phyloP scores from a whole-genome alignment of 2,329 filamentous ascomycete genomes.

The Westerdykella ornata region DNA sequence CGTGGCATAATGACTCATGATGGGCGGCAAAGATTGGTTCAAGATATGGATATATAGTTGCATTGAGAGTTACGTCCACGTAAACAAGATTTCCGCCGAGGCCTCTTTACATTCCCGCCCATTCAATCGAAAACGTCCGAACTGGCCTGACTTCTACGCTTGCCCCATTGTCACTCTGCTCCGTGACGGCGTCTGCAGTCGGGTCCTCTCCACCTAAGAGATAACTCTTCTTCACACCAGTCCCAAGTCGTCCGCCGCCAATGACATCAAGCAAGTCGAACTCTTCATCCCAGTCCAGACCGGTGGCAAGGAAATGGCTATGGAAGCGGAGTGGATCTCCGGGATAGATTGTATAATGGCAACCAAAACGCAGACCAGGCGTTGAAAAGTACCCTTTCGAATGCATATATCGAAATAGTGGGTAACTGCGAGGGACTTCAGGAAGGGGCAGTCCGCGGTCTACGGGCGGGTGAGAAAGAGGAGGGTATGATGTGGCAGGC shows the following conservation, averaged over 20 bases:
- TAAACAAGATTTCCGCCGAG: not conserved
- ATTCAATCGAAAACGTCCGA: constrained; percentile 79
- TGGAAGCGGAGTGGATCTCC: constrained; percentile 93
- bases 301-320: constrained; percentile 85
- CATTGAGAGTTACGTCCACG: not conserved
- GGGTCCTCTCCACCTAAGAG: constrained; percentile 64
- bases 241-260: constrained; percentile 78
- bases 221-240: constrained; percentile 93
- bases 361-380: constrained; percentile 88
- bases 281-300: constrained; percentile 79
- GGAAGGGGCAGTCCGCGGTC: constrained; percentile 27
- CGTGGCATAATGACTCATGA: too few species aligned
- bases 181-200: constrained; percentile 21
- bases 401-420: constrained; percentile 76
- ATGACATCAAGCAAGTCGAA: constrained; percentile 80
- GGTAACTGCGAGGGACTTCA: constrained; percentile 47
- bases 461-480: constrained; percentile 20
- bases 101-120: constrained; percentile 73
- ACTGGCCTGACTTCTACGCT: constrained; percentile 42
- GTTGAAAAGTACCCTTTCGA: constrained; percentile 76
- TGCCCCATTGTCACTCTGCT: constrained; percentile 14
- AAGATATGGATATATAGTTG: too few species aligned
- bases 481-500: constrained; percentile 42
- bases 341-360: constrained; percentile 89
- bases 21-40: too few species aligned